Evolutionary conservation across 2,329 filamentous ascomycete species (phyloP), one percentile per base, ranked within the genome.

Genomic region (Calonectria multiphialidica): DNA sequence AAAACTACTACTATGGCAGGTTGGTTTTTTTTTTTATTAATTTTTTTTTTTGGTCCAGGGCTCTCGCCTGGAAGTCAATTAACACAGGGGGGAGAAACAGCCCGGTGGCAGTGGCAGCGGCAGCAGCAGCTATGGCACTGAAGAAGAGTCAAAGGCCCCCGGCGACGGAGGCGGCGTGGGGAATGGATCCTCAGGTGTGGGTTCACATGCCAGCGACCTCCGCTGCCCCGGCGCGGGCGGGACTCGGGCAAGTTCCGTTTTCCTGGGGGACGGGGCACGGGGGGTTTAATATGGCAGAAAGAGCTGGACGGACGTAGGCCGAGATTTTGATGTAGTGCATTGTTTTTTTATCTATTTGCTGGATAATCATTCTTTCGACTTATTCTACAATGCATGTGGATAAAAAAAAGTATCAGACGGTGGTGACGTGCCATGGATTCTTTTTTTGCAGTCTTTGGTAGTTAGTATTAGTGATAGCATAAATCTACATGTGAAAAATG

Each of bases 201-300:
- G 67, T 75, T 81, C 80, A 81, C 80, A 81, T 81, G 80, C 76
- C 76, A 80, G 62, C 59, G 68, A 76, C 63, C 76, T 81, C 80
- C 80, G 79, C 75, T 81, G 75, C 78, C 55, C 80, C 80, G 79
- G 80, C 63, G 68, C 66, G 68, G 70, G 66, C 66, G 72, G 66
- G 66, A 75, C 75, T 78, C 75, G 78, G 79, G 72, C 77, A 78
- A 79, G 73, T 75, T 80, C 78, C 78, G 78, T 67, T 66, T 59
- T 50, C 69, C 53, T 73, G 71, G 72, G 69, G 64, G 66, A 47
- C 75, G 76, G 77, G 68, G 68, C 65, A 49, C 67, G 63, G 66
- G 64, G 37, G 28, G 47, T 25, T 66, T 63, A 70, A 69, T 66
- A 53, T 47, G 45, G 30, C 40, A 42, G 33, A 66, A 66, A 65